phyloP scores from a whole-genome alignment of 31 red algal genomes.

The Asparagopsis taxiformis region DNA sequence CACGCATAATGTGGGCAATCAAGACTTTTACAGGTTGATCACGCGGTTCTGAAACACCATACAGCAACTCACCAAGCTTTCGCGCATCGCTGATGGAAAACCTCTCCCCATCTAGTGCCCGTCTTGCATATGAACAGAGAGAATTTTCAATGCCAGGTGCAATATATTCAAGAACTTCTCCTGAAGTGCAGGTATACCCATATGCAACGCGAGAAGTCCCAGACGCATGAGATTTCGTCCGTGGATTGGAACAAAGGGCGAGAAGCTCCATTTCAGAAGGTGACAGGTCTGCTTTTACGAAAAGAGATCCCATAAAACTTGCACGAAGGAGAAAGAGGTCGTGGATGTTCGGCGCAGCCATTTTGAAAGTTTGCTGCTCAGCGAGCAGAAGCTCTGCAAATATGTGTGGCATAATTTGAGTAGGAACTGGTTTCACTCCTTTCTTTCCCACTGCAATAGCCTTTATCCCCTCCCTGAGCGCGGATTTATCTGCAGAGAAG shows the following conservation, averaged over 20 bases:
- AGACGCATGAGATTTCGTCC: neutral
- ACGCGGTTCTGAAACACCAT: slow-evolving; percentile 3
- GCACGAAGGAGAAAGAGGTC: slow-evolving; percentile 48
- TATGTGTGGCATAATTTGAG: slow-evolving; percentile 5
- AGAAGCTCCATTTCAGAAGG: slow-evolving; percentile 31
- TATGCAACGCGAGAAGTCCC: no score
- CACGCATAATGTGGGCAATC: slow-evolving; percentile 84
- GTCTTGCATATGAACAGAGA: slow-evolving; percentile 34
- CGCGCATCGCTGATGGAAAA: slow-evolving; percentile 33
- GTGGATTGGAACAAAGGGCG: slow-evolving; percentile 3
- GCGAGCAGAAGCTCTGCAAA: slow-evolving; percentile 20
- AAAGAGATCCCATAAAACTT: slow-evolving; percentile 67
- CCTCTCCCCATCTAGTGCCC: slow-evolving; percentile 35
- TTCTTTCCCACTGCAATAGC: slow-evolving; percentile 79
- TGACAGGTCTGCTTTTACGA: slow-evolving; percentile 46
- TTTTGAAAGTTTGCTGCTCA: neutral
- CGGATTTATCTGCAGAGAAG: no score
- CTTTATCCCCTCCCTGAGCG: slow-evolving; percentile 68
- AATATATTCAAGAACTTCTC: slow-evolving; percentile 13
- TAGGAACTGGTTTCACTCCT: slow-evolving; percentile 48
- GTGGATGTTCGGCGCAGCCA: slow-evolving; percentile 1
- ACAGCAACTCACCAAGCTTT: slow-evolving; percentile 46
- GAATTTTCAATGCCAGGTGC: neutral
- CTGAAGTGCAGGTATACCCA: slow-evolving; percentile 3
- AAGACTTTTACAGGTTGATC: slow-evolving; percentile 54